Evolutionary conservation across 768 basidiomycete genomes (phyloP).

Genomic region (Serpula lacrymans): DNA sequence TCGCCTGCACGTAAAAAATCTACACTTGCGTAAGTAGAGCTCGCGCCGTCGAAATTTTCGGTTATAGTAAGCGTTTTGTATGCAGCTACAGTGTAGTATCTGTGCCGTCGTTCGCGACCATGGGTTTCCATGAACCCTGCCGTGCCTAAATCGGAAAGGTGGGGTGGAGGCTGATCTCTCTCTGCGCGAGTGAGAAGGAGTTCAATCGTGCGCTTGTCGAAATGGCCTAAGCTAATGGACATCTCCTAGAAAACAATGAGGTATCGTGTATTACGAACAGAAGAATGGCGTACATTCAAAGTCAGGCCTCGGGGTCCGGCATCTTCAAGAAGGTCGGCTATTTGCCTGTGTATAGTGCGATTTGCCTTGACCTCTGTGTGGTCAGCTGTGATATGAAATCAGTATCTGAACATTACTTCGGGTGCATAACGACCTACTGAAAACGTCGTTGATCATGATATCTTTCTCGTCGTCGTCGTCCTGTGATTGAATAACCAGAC

Average conservation of each 20-base stretch:
- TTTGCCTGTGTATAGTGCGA: slow-evolving; percentile 73
- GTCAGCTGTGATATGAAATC: slow-evolving; percentile 22
- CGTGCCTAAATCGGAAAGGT: slow-evolving; percentile 70
- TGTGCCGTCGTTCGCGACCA: slow-evolving; percentile 82
- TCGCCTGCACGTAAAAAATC: slow-evolving; percentile 52
- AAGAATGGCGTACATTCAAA: slow-evolving; percentile 46
- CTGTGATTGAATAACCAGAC: slow-evolving; percentile 29
- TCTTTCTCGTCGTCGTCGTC: slow-evolving; percentile 41
- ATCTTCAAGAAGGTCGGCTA: slow-evolving; percentile 68
- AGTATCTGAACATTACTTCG: background rate
- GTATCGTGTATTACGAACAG: slow-evolving; percentile 1
- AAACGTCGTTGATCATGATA: slow-evolving; percentile 25
- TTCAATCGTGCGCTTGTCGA: slow-evolving; percentile 82
- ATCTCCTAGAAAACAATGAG: slow-evolving; percentile 48
- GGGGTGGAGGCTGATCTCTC: slow-evolving; percentile 59
- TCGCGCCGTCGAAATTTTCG: slow-evolving; percentile 60
- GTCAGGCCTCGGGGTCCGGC: slow-evolving; percentile 70
- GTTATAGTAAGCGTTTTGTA: slow-evolving; percentile 60
- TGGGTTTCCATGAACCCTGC: slow-evolving; percentile 74
- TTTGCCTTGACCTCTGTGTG: slow-evolving; percentile 51
- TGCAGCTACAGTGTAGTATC: slow-evolving; percentile 74
- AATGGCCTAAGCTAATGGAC: slow-evolving; percentile 55
- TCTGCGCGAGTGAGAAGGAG: slow-evolving; percentile 71
- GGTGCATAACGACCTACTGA: slow-evolving; percentile 22
- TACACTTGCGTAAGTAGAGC: slow-evolving; percentile 39